phyloP scores from a whole-genome alignment of 192 early-diverging fungal genomes.

The Rhizoclosmatium globosum region DNA sequence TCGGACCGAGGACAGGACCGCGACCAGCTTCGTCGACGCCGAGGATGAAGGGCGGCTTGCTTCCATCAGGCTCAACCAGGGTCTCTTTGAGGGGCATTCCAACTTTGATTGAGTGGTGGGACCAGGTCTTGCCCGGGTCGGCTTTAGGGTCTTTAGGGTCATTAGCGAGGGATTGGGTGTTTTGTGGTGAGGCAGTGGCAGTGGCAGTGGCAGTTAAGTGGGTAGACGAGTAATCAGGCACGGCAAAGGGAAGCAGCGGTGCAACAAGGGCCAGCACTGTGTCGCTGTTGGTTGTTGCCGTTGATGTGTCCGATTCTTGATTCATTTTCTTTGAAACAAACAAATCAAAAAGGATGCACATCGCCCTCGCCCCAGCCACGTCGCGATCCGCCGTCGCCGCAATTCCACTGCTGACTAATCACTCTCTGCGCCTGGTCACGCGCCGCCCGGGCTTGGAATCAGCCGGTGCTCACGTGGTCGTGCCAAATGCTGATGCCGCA shows the following conservation, averaged over 20 bases:
- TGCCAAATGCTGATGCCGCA: not conserved
- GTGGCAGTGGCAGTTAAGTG: too few species aligned
- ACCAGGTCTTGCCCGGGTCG: constrained; percentile 20
- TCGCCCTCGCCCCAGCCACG: constrained; percentile 33
- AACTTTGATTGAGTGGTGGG: not conserved
- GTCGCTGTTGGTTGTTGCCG: too few species aligned
- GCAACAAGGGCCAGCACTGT: too few species aligned
- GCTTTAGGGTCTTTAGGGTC: not conserved
- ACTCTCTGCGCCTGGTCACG: not conserved
- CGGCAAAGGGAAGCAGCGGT: too few species aligned
- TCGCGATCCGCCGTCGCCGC: constrained; percentile 26
- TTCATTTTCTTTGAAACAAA: too few species aligned
- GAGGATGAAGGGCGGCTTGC: constrained; percentile 3
- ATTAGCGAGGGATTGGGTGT: too few species aligned
- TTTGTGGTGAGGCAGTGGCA: too few species aligned
- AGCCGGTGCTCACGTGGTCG: not conserved
- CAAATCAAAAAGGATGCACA: not conserved
- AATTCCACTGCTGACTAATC: not conserved
- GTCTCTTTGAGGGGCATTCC: not conserved
- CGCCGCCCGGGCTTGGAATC: not conserved
- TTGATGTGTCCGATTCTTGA: too few species aligned
- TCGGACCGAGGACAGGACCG: constrained; percentile 95
- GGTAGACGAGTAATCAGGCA: too few species aligned
- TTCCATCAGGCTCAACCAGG: not conserved
- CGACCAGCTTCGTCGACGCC: constrained; percentile 97